Evolutionary conservation across 768 basidiomycete species (phyloP), one percentile per base, ranked within the genome.

Genomic region (Boletus vinaceobasis): DNA sequence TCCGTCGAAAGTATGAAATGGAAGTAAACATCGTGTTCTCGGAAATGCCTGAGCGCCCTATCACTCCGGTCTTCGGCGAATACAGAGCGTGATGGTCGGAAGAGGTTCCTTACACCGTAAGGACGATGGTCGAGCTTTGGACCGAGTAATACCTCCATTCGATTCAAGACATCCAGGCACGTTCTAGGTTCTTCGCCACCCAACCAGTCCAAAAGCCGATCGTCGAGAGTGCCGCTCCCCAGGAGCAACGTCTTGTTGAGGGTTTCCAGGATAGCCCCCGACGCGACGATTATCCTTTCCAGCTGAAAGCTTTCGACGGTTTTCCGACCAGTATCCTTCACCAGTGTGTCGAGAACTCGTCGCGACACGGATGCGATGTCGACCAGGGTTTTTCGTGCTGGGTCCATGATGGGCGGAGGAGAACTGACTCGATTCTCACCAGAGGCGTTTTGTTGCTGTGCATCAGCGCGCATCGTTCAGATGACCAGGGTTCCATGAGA

Each of bases 1-100:
- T 60, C 61, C 5, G 44, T 43, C 9, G 53, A 31, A 33, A 62
- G 53, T 23, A 62, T 43, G 23, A 50, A 56, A 43, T 53, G 61
- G 17, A 62, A 62, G 33, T 51, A 53, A 11, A 14, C 9, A 8
- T 48, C 14, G 9, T 27, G 35, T 5, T 17, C 51, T 7, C 26
- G 4, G 7, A 63, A 63, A 1, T 43, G 43, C n/a, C 31, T 43
- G 23, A 59, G 48, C 0, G 57, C 61, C 7, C 54, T 50, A 4
- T 35, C 29, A 3, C 36, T 47, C 15, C 14, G 42, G 32, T 55
- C 60, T 15, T 62, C 5, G 27, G 40, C 7, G 5, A 7, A n/a
- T 11, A 6, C 5, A n/a, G 33, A 17, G 7, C 21, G 36, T 3
- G 40, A 37, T 13, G 44, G 7, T 8, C 8, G 27, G n/a, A 62